A percentile compares a stretch with the other conserved stretches of the same genome.
phyloP scores from a whole-genome alignment of 1,139 yeast genomes.

The Lodderomyces orthopsilosis region DNA sequence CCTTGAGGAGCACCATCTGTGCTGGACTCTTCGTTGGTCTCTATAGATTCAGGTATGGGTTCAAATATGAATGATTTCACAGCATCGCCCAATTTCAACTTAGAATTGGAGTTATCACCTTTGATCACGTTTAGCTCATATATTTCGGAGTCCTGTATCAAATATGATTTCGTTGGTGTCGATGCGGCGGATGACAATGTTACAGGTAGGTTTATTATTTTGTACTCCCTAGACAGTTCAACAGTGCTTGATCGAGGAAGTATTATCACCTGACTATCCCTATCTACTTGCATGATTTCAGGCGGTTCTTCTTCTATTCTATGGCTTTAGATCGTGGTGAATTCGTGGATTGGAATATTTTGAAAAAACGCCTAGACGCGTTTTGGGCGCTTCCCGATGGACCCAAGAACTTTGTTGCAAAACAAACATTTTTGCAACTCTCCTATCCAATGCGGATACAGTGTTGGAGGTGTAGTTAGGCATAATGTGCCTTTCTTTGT shows the following conservation, averaged over 20 bases:
- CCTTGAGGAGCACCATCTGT: conserved; percentile 18
- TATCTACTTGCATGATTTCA: conserved; percentile 9
- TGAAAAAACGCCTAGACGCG: too few relatives aligned
- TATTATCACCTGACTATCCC: conserved; percentile 11
- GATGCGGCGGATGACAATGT: conserved; percentile 1
- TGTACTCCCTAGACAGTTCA: conserved; percentile 9
- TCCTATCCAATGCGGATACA: too few relatives aligned
- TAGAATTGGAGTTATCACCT: conserved; percentile 22
- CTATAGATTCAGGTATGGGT: conserved; percentile 3
- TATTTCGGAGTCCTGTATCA: conserved; percentile 18
- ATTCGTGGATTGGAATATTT: not conserved
- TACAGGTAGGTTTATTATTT: conserved; percentile 26
- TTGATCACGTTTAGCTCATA: conserved; percentile 35
- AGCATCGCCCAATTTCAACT: conserved; percentile 25
- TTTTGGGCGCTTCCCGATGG: not conserved
- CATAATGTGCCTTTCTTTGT: too few relatives aligned
- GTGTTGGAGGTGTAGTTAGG: too few relatives aligned
- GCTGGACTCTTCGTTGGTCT: not conserved
- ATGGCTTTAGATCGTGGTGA: too few relatives aligned
- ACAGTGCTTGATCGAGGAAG: conserved; percentile 7
- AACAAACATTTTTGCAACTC: not conserved
- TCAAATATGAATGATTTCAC: conserved; percentile 41
- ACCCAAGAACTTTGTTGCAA: not conserved
- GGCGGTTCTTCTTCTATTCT: too few relatives aligned
- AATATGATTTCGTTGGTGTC: conserved; percentile 20